Evolutionary conservation across 768 basidiomycete genomes (phyloP).

Genomic region (Amanita rimosa): DNA sequence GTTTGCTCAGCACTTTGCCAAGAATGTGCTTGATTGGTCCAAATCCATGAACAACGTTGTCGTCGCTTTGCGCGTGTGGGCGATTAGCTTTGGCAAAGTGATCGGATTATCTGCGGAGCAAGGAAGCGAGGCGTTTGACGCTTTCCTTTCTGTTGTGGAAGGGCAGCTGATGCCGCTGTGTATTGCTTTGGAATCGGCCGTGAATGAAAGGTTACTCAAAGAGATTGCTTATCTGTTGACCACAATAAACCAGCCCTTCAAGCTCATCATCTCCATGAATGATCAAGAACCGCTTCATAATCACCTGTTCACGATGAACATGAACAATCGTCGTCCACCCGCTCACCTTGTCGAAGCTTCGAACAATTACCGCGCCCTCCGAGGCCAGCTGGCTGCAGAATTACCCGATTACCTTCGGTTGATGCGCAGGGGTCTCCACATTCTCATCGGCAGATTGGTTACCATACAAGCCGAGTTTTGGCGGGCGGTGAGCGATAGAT

Average conservation of each 20-base stretch:
- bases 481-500: slow-evolving; percentile 45
- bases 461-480: slow-evolving; percentile 52
- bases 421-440: slow-evolving; percentile 47
- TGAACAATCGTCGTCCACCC: slow-evolving; percentile 58
- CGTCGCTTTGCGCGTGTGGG: slow-evolving; percentile 46
- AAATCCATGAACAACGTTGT: slow-evolving; percentile 37
- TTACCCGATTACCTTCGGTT: slow-evolving; percentile 53
- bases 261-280: slow-evolving; percentile 61
- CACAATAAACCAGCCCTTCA: slow-evolving; percentile 50
- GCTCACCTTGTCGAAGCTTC: slow-evolving; percentile 61
- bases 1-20: slow-evolving; percentile 53
- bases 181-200: slow-evolving; percentile 37
- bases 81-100: slow-evolving; percentile 52
- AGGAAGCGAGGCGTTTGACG: slow-evolving; percentile 55
- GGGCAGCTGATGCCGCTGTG: slow-evolving; percentile 41
- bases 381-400: slow-evolving; percentile 60
- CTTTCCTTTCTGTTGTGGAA: slow-evolving; percentile 52
- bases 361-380: slow-evolving; percentile 65
- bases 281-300: slow-evolving; percentile 65
- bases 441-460: slow-evolving; percentile 40
- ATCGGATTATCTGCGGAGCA: slow-evolving; percentile 44
- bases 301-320: slow-evolving; percentile 55
- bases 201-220: slow-evolving; percentile 44
- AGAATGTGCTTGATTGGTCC: slow-evolving; percentile 54
- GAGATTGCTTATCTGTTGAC: slow-evolving; percentile 46